Evolutionary conservation across 2,329 filamentous ascomycete genomes (phyloP).

Genomic region (Stagonosporopsis rhizophila): DNA sequence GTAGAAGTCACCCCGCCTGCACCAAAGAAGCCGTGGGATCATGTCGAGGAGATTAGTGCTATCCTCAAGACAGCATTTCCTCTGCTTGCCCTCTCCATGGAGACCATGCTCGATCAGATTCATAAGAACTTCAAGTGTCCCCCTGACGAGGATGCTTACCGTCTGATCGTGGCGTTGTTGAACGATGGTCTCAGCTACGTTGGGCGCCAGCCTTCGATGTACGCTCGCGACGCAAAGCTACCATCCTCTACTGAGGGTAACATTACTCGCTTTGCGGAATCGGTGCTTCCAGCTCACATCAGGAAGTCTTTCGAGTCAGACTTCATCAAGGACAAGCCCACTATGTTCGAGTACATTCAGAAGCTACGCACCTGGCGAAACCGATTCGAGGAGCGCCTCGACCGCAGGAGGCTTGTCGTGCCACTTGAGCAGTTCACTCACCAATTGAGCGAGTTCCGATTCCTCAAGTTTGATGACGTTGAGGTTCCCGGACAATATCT

Average conservation of each 20-base stretch:
- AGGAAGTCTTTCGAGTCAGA: conserved; percentile 97
- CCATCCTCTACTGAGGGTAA: conserved; percentile 92
- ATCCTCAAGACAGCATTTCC: conserved; percentile 97
- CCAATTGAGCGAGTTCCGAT: conserved; percentile 94
- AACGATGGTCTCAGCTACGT: conserved; percentile 96
- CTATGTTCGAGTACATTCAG: conserved; percentile 98
- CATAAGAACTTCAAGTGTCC: conserved; percentile 99
- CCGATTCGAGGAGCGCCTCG: conserved; percentile 96
- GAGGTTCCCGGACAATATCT: conserved; percentile 97
- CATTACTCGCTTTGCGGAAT: conserved; percentile 95
- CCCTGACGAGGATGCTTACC: conserved; percentile 96
- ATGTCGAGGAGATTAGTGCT: conserved; percentile 93
- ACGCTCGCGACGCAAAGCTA: conserved; percentile 89
- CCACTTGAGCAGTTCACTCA: conserved; percentile 87
- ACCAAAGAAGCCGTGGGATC: conserved; percentile 87
- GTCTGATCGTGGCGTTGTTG: conserved; percentile 93
- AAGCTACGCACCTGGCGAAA: conserved; percentile 95
- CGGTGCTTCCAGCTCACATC: conserved; percentile 92
- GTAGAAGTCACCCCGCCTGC: conserved; percentile 35
- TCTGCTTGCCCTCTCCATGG: conserved; percentile 94
- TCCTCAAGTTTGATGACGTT: conserved; percentile 98
- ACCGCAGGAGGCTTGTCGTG: conserved; percentile 75
- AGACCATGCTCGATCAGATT: conserved; percentile 99
- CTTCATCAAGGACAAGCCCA: conserved; percentile 93
- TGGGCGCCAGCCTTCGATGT: conserved; percentile 82